Evolutionary conservation across 179 eudicot genomes (phyloP).

Genomic region (Dionaea muscipula): DNA sequence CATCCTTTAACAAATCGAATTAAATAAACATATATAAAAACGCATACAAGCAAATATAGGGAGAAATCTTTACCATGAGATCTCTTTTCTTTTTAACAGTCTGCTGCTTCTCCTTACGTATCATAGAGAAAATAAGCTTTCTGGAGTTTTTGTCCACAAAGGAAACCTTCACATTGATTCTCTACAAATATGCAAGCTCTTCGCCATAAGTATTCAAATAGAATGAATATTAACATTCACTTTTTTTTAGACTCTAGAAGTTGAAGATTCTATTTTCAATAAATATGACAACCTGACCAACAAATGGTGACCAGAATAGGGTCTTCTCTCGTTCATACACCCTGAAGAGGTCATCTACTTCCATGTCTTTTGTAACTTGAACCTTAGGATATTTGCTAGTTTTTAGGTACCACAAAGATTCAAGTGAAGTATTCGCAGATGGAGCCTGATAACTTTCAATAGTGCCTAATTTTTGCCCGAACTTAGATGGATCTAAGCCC

Average conservation of each 20-base stretch:
- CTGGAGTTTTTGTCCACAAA: conserved; percentile 64
- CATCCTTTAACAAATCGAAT: neutral
- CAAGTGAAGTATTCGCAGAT: conserved; percentile 19
- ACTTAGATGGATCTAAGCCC: conserved; percentile 67
- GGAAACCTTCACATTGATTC: conserved; percentile 49
- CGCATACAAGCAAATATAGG: neutral
- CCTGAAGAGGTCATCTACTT: conserved; percentile 66
- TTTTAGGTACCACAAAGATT: conserved; percentile 19
- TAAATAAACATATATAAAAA: neutral
- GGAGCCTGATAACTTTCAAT: conserved; percentile 38
- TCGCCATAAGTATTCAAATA: conserved; percentile 1
- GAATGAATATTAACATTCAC: neutral
- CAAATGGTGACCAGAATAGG: conserved; percentile 61
- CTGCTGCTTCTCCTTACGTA: conserved; percentile 70
- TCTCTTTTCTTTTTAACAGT: conserved; percentile 52
- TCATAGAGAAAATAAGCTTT: conserved; percentile 67
- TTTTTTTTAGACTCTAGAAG: neutral
- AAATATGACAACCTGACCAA: conserved; percentile 63
- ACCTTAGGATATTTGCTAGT: conserved; percentile 20
- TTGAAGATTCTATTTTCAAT: neutral
- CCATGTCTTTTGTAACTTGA: conserved; percentile 47
- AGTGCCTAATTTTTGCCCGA: conserved; percentile 53
- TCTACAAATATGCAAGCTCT: conserved; percentile 31
- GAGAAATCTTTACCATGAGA: conserved; percentile 55
- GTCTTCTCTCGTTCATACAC: conserved; percentile 77